Percentiles rank a stretch among this genome's conserved stretches.
phyloP scores from a whole-genome alignment of 2,329 filamentous ascomycete genomes.

The Geosmithia flava region DNA sequence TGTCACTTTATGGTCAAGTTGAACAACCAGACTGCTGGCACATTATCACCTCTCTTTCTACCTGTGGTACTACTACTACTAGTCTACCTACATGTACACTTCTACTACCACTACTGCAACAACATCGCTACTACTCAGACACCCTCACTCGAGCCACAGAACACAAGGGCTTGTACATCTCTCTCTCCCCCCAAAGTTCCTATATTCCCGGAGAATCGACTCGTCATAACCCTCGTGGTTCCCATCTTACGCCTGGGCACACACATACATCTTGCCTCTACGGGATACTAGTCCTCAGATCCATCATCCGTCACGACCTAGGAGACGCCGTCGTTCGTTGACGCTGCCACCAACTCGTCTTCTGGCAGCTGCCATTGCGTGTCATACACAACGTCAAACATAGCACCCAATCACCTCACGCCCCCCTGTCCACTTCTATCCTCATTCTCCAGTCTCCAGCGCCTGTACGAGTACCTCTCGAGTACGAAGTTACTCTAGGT shows the following conservation, averaged over 20 bases:
- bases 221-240: not conserved
- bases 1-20: not conserved
- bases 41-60: not conserved
- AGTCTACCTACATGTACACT: not conserved
- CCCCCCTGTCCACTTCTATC: not conserved
- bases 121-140: not conserved
- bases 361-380: not conserved
- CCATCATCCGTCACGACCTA: not conserved
- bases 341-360: not conserved
- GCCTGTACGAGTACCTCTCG: not conserved
- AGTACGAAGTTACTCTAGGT: not conserved
- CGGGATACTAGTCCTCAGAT: not conserved
- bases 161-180: not conserved
- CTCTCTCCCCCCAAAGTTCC: not conserved
- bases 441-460: not conserved
- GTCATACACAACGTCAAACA: not conserved
- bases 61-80: not conserved
- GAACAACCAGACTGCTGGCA: not conserved
- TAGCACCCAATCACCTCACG: not conserved
- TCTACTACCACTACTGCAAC: not conserved
- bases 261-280: not conserved
- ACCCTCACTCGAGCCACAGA: not conserved
- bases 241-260: not conserved
- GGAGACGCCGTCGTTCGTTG: not conserved
- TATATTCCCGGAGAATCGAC: not conserved